Conservation (phyloP, 2,329 filamentous ascomycete genomes). For the Beauveria scarabaeidicola region DNA sequence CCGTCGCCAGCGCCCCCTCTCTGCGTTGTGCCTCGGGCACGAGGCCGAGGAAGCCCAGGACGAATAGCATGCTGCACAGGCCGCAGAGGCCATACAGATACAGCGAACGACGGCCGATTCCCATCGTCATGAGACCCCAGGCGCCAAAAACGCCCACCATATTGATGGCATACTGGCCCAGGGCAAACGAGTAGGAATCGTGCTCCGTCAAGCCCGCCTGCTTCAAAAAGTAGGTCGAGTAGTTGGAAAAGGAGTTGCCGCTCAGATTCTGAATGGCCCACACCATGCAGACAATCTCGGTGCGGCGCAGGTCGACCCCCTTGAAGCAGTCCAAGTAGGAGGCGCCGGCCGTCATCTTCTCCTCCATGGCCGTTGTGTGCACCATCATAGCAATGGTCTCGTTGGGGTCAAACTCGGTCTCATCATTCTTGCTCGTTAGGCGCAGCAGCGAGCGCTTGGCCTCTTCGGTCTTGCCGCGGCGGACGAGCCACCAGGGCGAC, state of each 20-base stretch:
- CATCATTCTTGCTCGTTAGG: slow-evolving; percentile 52
- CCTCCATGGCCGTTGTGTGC: slow-evolving; percentile 74
- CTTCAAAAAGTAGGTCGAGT: slow-evolving; percentile 55
- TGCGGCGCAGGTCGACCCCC: slow-evolving; percentile 68
- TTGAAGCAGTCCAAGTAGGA: slow-evolving; percentile 78
- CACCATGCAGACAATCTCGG: slow-evolving; percentile 58
- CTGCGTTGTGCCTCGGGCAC: slow-evolving; percentile 52
- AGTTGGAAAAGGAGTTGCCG: slow-evolving; percentile 57
- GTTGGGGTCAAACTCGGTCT: slow-evolving; percentile 69
- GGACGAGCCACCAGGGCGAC: slow-evolving; percentile 69
- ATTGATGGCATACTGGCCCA: slow-evolving; percentile 61
- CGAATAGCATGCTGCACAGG: slow-evolving; percentile 66
- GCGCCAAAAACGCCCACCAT: slow-evolving; percentile 75
- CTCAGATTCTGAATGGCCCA: slow-evolving; percentile 57
- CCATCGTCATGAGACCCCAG: slow-evolving; percentile 70
- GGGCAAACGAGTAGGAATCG: slow-evolving; percentile 50
- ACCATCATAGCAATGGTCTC: slow-evolving; percentile 90
- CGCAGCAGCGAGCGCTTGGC: slow-evolving; percentile 59
- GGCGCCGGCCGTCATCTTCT: slow-evolving; percentile 63
- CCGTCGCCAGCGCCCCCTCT: slow-evolving; percentile 64
- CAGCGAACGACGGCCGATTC: slow-evolving; percentile 65
- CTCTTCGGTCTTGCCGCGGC: slow-evolving; percentile 53
- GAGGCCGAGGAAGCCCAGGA: slow-evolving; percentile 77
- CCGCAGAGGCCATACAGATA: slow-evolving; percentile 69
- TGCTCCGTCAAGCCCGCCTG: slow-evolving; percentile 47